Evolutionary conservation across 2,329 filamentous ascomycete species (phyloP).

Genomic region (Epichloe elymi): DNA sequence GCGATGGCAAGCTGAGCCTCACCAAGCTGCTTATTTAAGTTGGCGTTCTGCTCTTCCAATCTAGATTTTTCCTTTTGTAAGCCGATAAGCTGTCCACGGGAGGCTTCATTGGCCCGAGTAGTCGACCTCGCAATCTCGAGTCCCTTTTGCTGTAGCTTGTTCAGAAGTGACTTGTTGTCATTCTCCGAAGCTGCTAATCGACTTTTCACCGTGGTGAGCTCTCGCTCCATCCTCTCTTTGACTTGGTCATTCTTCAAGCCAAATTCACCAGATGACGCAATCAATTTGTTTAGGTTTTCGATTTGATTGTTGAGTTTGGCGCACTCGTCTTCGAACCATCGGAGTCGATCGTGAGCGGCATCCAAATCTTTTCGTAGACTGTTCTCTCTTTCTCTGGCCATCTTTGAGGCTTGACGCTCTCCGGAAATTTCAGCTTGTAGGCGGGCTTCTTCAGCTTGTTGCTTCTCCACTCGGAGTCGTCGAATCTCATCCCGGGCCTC

Average conservation of each 20-base stretch:
- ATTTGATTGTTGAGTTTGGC: conserved; percentile 65
- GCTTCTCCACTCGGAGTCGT: conserved; percentile 67
- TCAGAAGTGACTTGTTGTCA: conserved; percentile 86
- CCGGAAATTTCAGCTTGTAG: conserved; percentile 68
- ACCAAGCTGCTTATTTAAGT: conserved; percentile 70
- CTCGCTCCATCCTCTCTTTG: conserved; percentile 83
- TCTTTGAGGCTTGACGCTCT: conserved; percentile 63
- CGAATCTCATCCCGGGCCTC: conserved; percentile 80
- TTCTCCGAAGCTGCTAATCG: conserved; percentile 87
- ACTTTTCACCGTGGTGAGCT: conserved; percentile 82
- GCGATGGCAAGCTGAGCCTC: conserved; percentile 74
- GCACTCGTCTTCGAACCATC: conserved; percentile 70
- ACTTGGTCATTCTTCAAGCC: conserved; percentile 83
- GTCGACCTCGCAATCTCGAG: conserved; percentile 87
- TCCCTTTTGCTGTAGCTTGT: conserved; percentile 95
- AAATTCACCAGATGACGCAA: conserved; percentile 80
- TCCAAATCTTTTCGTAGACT: conserved; percentile 70
- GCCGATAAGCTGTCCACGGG: conserved; percentile 60
- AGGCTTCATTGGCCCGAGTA: conserved; percentile 73
- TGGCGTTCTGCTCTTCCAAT: conserved; percentile 69
- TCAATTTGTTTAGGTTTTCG: conserved; percentile 74
- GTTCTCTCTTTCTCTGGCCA: conserved; percentile 68
- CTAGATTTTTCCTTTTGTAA: conserved; percentile 74
- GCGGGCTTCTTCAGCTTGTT: conserved; percentile 74
- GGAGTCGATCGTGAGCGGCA: conserved; percentile 59